Evolutionary conservation across 2,329 filamentous ascomycete genomes (phyloP), one percentile per base, ranked within the genome.

Genomic region (Meredithiella fracta): DNA sequence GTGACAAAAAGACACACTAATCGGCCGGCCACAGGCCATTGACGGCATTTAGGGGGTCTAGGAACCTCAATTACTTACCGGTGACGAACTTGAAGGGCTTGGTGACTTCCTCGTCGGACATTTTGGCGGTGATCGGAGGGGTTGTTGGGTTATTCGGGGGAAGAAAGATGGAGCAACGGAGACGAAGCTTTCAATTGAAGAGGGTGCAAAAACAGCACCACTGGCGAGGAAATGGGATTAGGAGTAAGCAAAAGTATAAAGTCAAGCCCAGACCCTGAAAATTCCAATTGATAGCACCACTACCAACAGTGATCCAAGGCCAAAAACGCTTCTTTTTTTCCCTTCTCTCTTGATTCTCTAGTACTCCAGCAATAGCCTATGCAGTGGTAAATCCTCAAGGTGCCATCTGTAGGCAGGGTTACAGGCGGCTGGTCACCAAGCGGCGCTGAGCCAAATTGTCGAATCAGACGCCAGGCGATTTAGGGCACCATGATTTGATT

Each of bases 1-100:
- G 44, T 25, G 44, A 25, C 44, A 49, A 26, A 8, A 8, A 2
- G 17, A 17, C 40, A 44, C 15, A 8, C 15, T 20, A 17, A 44
- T 22, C 11, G n/a, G 44, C 7, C 9, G 8, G 25, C 22, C 9
- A 49, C 22, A 26, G 11, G 29, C 37, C 7, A 47, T 52, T 52
- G 50, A 25, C 23, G 25, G 23, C 23, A 51, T 14, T 6, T 14
- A 54, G 20, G 20, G 20, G 23, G 47, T 29, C 4, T 47, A 56
- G 52, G 47, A 53, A 60, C 64, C 66, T 66, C 67, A 67, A 67
- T 67, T 59, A 71, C 87, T 72, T 80, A 95, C 90, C 91, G 76
- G 91, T 97, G 69, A 97, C 92, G 77, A 97, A 97, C 86, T 98
- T 98, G 85, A 98, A 98, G 73, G 94, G 94, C 83, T 96, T 98